Evolutionary conservation across 2,329 filamentous ascomycete species (phyloP), one percentile per base, ranked within the genome.

Genomic region (Clonostachys byssicola): DNA sequence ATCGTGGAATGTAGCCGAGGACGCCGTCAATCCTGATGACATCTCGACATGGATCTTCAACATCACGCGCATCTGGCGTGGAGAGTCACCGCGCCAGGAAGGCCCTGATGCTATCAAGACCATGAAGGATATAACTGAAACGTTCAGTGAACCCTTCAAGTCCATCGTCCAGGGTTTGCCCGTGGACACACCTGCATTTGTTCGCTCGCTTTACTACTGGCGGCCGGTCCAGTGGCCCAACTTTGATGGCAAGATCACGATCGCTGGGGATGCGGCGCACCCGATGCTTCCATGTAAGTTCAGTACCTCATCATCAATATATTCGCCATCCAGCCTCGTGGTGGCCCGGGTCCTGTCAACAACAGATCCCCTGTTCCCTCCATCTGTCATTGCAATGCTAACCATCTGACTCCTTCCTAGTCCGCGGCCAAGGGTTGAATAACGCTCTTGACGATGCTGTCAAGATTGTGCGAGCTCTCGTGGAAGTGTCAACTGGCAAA

Each of bases 31-130:
- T 18, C 38, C 42, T 2, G 40, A 48, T 38, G 47, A 48, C 17
- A 36, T 36, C 12, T 45, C 42, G 10, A 45, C 20, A n/a, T 48
- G 47, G 47, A 41, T 41, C 20, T 48, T 45, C 43, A 48, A 48
- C 23, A 45, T 48, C 38, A 48, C 47, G 6, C 47, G 47, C 47
- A 45, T 48, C 20, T 48, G 47, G 47, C 42, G 47, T n/a, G 47
- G 47, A 14, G 43, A 45, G 8, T 48, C 47, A 18, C 47, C 47
- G 33, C 40, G 41, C 17, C 34, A 41, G n/a, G 43, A 45, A 17
- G 47, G 42, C 13, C 39, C 40, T 23, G 42, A 14, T 9, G 47
- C 47, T 3, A 34, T 45, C 42, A 35, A 42, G 23, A 43, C 40
- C 40, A 43, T 47, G n/a, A 47, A 43, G 41, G 40, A 47, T 14